Base-by-base conservation (phyloP, 345 rosid species). In the Eucalyptus lansdowneana region DNA sequence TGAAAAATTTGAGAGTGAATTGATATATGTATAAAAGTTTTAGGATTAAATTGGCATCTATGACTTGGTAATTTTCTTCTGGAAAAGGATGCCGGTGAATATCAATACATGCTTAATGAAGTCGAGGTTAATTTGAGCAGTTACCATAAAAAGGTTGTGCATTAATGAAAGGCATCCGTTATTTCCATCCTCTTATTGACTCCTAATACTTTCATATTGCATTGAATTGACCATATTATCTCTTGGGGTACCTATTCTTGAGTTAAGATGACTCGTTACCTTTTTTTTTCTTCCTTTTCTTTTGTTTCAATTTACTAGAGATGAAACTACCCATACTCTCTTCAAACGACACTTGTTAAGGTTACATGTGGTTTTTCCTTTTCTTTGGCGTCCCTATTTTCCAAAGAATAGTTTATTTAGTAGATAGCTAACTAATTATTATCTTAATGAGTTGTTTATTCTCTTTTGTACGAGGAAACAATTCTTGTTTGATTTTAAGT, bases 141-240 rank as follows among this genome's bases (percentile, higher is more conserved):
- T 62, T 62, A 62, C 31, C n/a, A 27, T 4, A 13, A 62, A 60
- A 62, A 62, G 17, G 69, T 53, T 53, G 58, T 53, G 58, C 58
- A 53, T 53, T 53, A 53, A 53, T 0, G 10, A 53, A 53, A 53
- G 25, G 24, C 5, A 4, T 53, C 2, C 11, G 1, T 0, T 19
- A 19, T 2, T 53, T 53, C 34, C 34, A 34, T 34, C 34, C 34
- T 34, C 34, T 34, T 34, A 34, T 34, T 34, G 62, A 24, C 62
- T 56, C 2, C 0, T 24, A 0, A 9, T 24, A 56, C 2, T 24
- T 0, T 53, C 29, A 0, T 9, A 56, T 24, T 24, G 6, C 12
- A 56, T 56, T 56, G 2, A 56, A 24, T 10, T 56, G 62, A 56
- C 14, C 24, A 22, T 56, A 56, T 22, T 56, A 56, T 24, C 62